Percentiles rank a stretch among this genome's conserved stretches.
phyloP scores from a whole-genome alignment of 1,284 basidiomycete genomes.

The Rhizoctonia solani region DNA sequence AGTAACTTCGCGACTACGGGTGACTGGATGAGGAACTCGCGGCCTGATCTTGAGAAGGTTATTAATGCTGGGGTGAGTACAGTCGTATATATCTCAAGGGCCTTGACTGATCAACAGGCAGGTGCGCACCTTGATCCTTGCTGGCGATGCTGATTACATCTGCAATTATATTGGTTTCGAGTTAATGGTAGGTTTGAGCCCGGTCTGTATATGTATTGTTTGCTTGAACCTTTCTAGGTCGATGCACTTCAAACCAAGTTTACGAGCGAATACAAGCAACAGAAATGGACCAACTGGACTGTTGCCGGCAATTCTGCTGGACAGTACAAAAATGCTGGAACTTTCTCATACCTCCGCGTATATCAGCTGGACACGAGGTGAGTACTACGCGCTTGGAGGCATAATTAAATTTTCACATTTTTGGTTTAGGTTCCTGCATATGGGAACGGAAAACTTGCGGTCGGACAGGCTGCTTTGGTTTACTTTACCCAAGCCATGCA shows the following conservation, averaged over 20 bases:
- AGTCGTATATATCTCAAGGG: conserved; percentile 47
- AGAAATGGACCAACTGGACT: conserved; percentile 54
- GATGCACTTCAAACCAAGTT: conserved; percentile 52
- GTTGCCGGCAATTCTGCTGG: conserved; percentile 57
- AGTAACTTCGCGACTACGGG: conserved; percentile 60
- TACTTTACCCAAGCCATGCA: conserved; percentile 43
- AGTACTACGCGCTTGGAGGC: no score
- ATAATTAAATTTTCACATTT: no score
- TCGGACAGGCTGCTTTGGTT: conserved; percentile 44
- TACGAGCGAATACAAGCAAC: conserved; percentile 47
- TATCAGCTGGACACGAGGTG: conserved; percentile 59
- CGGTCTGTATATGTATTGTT: conserved; percentile 28
- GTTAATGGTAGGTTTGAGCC: conserved; percentile 53
- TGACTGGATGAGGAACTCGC: conserved; percentile 66
- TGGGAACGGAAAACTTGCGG: conserved; percentile 39
- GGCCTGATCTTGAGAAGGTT: conserved; percentile 59
- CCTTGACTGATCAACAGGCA: conserved; percentile 52
- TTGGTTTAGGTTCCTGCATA: no score
- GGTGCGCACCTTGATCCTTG: neutral
- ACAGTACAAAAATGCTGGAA: conserved; percentile 62
- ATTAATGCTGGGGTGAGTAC: conserved; percentile 58
- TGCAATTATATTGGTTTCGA: conserved; percentile 55
- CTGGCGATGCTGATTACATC: conserved; percentile 32
- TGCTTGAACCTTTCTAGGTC: conserved; percentile 45
- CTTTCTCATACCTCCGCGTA: conserved; percentile 62